A percentile compares a stretch with the other conserved stretches of the same genome.
phyloP scores from a whole-genome alignment of 345 rosid species.

The Eucalyptus coolabah region DNA sequence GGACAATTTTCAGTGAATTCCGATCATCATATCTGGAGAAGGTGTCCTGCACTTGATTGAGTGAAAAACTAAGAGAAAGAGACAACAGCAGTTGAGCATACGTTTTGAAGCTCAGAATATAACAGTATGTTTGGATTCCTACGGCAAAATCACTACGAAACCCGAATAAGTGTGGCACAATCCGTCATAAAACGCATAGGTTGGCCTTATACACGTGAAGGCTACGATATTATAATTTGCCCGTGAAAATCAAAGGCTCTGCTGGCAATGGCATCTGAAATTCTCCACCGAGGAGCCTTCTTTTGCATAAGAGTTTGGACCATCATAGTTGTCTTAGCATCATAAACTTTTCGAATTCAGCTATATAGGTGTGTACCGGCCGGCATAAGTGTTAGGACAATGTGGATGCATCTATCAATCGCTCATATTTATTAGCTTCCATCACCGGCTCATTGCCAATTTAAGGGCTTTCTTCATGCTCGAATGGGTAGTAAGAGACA shows the following conservation, averaged over 20 bases:
- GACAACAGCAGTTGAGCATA: too few relatives aligned
- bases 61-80: too few relatives aligned
- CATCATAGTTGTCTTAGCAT: not conserved
- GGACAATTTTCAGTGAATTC: not conserved
- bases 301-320: not conserved
- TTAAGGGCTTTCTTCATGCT: not conserved
- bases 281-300: not conserved
- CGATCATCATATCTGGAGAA: not conserved
- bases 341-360: not conserved
- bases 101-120: too few relatives aligned
- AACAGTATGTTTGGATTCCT: too few relatives aligned
- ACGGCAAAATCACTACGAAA: not conserved
- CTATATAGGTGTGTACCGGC: not conserved
- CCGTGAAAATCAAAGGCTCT: too few relatives aligned
- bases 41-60: not conserved
- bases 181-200: not conserved
- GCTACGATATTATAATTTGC: not conserved
- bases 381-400: not conserved
- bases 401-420: not conserved
- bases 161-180: not conserved
- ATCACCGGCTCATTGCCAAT: too few relatives aligned
- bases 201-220: not conserved
- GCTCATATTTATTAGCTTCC: not conserved
- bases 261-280: not conserved
- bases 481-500: not conserved